Conservation (phyloP, 805 yeast genomes). For the Groenewaldozyma salmanticensis region DNA sequence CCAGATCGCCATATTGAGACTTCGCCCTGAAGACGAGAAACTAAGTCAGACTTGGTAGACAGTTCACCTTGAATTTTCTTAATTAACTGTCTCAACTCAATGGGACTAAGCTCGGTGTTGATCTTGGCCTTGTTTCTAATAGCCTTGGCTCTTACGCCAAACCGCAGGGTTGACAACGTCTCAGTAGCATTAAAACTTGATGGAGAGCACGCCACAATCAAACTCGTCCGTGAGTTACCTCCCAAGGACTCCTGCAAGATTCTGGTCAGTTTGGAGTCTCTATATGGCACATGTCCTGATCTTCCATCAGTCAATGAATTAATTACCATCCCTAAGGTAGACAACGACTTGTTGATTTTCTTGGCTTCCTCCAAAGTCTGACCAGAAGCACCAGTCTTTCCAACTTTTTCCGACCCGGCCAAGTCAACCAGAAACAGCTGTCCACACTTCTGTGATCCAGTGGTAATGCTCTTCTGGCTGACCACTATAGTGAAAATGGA, state of each 20-base stretch:
- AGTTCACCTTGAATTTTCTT: conserved; percentile 29
- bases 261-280: conserved; percentile 72
- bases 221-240: conserved; percentile 69
- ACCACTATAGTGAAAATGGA: conserved; percentile 64
- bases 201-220: conserved; percentile 68
- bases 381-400: conserved; percentile 69
- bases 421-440: conserved; percentile 69
- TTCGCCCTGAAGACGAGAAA: conserved; percentile 35
- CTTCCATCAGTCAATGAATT: conserved; percentile 65
- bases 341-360: conserved; percentile 68
- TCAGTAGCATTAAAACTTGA: conserved; percentile 46
- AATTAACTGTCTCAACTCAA: conserved; percentile 35
- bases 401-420: conserved; percentile 79
- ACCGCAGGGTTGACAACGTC: conserved; percentile 61
- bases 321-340: conserved; percentile 73
- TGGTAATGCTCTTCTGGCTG: conserved; percentile 44
- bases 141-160: conserved; percentile 63
- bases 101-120: conserved; percentile 47
- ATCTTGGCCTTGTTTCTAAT: conserved; percentile 57
- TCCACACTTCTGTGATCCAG: conserved; percentile 53
- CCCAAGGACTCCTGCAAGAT: conserved; percentile 73
- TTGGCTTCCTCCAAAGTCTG: conserved; percentile 73
- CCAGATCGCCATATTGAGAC: conserved; percentile 31
- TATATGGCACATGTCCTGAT: conserved; percentile 57
- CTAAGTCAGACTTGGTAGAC: conserved; percentile 22